Percentiles rank a stretch among this genome's conserved stretches.
Evolutionary conservation across 768 basidiomycete species (phyloP).

Genomic region (Phanerochaete carnosa): DNA sequence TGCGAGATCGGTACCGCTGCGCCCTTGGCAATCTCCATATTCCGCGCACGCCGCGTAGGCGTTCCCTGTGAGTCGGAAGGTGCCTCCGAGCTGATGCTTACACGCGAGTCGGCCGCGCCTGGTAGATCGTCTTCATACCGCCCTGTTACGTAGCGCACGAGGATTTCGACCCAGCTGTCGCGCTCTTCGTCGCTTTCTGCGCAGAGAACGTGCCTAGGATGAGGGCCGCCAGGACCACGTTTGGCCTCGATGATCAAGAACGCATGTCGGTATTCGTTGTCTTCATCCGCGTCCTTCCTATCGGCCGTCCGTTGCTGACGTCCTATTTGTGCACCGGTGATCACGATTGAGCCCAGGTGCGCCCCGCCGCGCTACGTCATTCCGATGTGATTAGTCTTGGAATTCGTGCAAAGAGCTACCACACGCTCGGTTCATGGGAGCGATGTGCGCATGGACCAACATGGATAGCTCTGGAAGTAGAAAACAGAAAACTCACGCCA

Average conservation of each 20-base stretch:
- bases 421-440: conserved; percentile 3
- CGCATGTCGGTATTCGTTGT: conserved; percentile 94
- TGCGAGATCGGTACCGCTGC: conserved; percentile 54
- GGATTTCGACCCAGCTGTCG: conserved; percentile 91
- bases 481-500: conserved; percentile 58
- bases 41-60: conserved; percentile 41
- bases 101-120: conserved; percentile 31
- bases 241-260: conserved; percentile 94
- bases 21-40: conserved; percentile 56
- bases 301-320: conserved; percentile 75
- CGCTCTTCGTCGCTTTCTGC: conserved; percentile 94
- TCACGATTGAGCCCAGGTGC: conserved; percentile 85
- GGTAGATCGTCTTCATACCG: conserved; percentile 61
- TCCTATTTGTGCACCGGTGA: conserved; percentile 95
- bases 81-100: conserved; percentile 51
- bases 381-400: not conserved
- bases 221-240: conserved; percentile 64
- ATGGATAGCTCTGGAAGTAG: conserved; percentile 1
- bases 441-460: not conserved
- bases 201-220: conserved; percentile 87
- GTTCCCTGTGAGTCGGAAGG: conserved; percentile 34
- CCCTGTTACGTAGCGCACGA: conserved; percentile 85
- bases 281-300: conserved; percentile 61
- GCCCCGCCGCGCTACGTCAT: conserved; percentile 75
- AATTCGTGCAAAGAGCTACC: not conserved